Percentiles rank a stretch among this genome's conserved stretches.
Evolutionary conservation across 495 filamentous ascomycete species (phyloP).

Genomic region (Evernia prunastri): DNA sequence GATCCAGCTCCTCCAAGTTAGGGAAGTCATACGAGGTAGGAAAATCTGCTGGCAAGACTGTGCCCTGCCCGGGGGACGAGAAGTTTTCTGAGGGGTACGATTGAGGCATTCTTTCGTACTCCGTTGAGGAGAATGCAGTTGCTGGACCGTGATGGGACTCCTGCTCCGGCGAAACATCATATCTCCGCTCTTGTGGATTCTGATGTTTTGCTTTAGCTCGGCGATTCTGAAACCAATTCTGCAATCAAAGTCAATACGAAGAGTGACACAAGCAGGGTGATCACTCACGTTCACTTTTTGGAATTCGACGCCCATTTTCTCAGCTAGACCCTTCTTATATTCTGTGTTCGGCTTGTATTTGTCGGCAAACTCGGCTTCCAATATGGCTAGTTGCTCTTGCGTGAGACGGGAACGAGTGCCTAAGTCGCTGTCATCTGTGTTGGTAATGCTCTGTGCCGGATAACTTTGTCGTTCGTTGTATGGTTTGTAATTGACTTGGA

Average conservation of each 20-base stretch:
- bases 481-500: slow-evolving; percentile 1
- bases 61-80: slow-evolving; percentile 11
- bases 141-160: slow-evolving; percentile 26
- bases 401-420: slow-evolving; percentile 60
- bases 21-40: slow-evolving; percentile 9
- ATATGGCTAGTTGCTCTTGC: slow-evolving; percentile 72
- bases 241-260: slow-evolving; percentile 21
- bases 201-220: slow-evolving; percentile 78
- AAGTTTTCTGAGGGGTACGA: slow-evolving; percentile 8
- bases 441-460: slow-evolving; percentile 1
- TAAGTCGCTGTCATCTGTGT: slow-evolving; percentile 37
- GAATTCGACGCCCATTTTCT: slow-evolving; percentile 64
- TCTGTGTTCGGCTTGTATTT: slow-evolving; percentile 74
- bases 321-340: slow-evolving; percentile 66
- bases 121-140: slow-evolving; percentile 5
- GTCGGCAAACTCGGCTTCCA: slow-evolving; percentile 68
- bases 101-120: slow-evolving; percentile 11
- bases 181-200: slow-evolving; percentile 51
- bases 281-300: slow-evolving; percentile 68
- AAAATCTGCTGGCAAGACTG: slow-evolving; percentile 7
- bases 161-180: slow-evolving; percentile 30
- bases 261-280: slow-evolving; percentile 4
- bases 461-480: slow-evolving; percentile 13
- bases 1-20: slow-evolving; percentile 9
- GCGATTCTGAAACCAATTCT: slow-evolving; percentile 94